These are phyloP conservation scores for Pedinophyceae sp. DNA, from an alignment of 139 green algal species.

Conservation along the genomic window DNA sequence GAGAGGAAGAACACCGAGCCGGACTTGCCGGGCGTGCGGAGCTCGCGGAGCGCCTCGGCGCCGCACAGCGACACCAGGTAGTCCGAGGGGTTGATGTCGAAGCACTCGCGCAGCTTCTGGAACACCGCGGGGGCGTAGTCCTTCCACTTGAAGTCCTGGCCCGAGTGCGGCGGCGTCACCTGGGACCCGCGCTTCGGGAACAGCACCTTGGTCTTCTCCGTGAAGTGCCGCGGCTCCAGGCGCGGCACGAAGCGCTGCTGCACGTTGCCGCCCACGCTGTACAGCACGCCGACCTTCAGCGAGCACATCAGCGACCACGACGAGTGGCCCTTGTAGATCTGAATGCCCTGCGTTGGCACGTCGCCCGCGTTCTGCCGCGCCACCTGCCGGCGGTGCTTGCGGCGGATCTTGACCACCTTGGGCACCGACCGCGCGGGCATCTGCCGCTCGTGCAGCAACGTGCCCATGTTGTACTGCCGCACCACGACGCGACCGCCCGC, in stretches of 20 bases:
- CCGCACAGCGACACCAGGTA: slow-evolving; percentile 70
- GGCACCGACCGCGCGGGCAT: too few relatives aligned
- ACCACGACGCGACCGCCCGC: too few relatives aligned
- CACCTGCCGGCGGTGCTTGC: too few relatives aligned
- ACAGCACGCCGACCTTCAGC: slow-evolving; percentile 83
- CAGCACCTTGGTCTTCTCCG: slow-evolving; percentile 31
- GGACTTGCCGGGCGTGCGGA: slow-evolving; percentile 75
- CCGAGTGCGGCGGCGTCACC: slow-evolving; percentile 47
- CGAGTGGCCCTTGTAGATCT: slow-evolving; percentile 87
- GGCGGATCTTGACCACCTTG: too few relatives aligned
- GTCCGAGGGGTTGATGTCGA: slow-evolving; percentile 46
- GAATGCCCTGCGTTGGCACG: too few relatives aligned
- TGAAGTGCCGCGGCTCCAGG: slow-evolving; percentile 12
- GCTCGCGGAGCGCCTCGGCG: slow-evolving; percentile 67
- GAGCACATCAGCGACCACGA: slow-evolving; percentile 37
- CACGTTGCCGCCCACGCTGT: slow-evolving; percentile 38
- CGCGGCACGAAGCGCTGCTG: slow-evolving; percentile 9
- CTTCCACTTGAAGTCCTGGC: slow-evolving; percentile 77
- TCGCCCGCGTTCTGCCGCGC: too few relatives aligned
- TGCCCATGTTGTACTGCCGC: too few relatives aligned
- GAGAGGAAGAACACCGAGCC: slow-evolving; percentile 74
- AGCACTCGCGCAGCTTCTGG: slow-evolving; percentile 47
- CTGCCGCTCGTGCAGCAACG: too few relatives aligned
- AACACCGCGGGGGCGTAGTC: slow-evolving; percentile 81
- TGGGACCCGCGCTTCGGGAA: slow-evolving; percentile 47